Evolutionary conservation across 164 flowering plant genomes (phyloP), one percentile per base, ranked within the genome.

Genomic region (Tinospora cordifolia): DNA sequence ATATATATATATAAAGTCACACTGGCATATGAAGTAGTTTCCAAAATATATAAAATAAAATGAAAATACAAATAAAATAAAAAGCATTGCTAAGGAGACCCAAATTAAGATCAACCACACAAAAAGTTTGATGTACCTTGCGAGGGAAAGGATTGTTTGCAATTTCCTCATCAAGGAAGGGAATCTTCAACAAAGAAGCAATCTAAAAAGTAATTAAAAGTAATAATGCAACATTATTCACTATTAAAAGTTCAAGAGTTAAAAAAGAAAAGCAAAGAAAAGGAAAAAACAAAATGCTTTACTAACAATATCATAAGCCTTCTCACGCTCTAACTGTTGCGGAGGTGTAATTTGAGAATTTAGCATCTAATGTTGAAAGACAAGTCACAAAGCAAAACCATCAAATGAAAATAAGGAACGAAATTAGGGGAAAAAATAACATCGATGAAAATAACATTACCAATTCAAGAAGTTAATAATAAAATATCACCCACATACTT

Each of bases 121-220:
- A 41, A 63, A 47, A 36, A 51, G 22, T 51, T 41, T 1, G 19
- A 15, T 25, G 46, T 78, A 93, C 98, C 93, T 95, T 92, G 40
- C 88, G 89, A 0, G 90, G 84, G 64, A 75, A 84, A 58, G 90
- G 81, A 73, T 77, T 87, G 74, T 84, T 84, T 36, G 83, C 83
- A 78, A 80, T 82, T 76, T 92, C 96, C 73, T 90, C 98, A 83
- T 88, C 92, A 67, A 95, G 73, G 73, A 87, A 89, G 7, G 96
- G 98, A 47, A 95, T 91, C 83, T 89, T 89, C 81, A 95, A 64
- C 68, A 87, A 71, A 12, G 98, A 90, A n/a, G 98, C 96, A 72
- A 92, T 86, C 99, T 95, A 83, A 68, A 30, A 26, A 74, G 71
- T 22, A 51, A 5, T 51, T 15, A 17, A 51, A 51, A 51, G 24